These are phyloP conservation scores for Colletotrichum ledebouriae DNA, from an alignment of 2,329 filamentous ascomycete genomes.

Conservation along the genomic window DNA sequence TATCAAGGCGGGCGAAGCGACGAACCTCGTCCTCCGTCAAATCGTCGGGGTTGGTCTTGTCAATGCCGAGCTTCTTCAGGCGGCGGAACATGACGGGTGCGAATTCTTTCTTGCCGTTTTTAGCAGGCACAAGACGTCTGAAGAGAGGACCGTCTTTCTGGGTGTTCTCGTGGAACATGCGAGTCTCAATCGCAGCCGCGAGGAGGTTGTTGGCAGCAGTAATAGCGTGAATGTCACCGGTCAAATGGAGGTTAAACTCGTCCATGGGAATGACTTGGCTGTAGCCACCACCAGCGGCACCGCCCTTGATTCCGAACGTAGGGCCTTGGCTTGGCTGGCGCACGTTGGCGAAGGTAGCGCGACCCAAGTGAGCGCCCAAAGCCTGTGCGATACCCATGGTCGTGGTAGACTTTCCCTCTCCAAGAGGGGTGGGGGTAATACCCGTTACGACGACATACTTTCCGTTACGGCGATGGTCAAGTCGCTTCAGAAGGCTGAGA, in stretches of 20 bases:
- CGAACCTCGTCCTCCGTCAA: conserved; percentile 90
- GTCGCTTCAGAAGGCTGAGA: conserved; percentile 82
- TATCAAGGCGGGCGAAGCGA: conserved; percentile 93
- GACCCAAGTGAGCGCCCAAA: conserved; percentile 87
- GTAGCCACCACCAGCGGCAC: conserved; percentile 96
- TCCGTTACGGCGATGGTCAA: conserved; percentile 89
- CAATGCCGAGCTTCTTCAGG: conserved; percentile 94
- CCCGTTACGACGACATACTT: conserved; percentile 94
- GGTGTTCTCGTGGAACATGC: conserved; percentile 97
- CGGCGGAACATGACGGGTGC: conserved; percentile 92
- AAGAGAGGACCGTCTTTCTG: conserved; percentile 93
- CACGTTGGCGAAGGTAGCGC: conserved; percentile 95
- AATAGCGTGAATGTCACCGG: conserved; percentile 97
- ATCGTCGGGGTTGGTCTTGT: conserved; percentile 93
- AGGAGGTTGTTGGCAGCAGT: conserved; percentile 97
- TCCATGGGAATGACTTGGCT: conserved; percentile 99
- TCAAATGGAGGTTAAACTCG: conserved; percentile 98
- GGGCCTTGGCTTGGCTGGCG: conserved; percentile 97
- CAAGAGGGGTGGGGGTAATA: conserved; percentile 95
- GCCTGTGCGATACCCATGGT: conserved; percentile 97
- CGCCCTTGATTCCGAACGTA: conserved; percentile 99
- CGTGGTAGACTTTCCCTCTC: conserved; percentile 98
- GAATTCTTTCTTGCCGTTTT: conserved; percentile 91
- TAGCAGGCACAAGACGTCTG: conserved; percentile 86
- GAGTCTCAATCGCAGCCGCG: conserved; percentile 95